Conservation (phyloP, 208 protist genomes). For the Wallacemonas sp. region DNA sequence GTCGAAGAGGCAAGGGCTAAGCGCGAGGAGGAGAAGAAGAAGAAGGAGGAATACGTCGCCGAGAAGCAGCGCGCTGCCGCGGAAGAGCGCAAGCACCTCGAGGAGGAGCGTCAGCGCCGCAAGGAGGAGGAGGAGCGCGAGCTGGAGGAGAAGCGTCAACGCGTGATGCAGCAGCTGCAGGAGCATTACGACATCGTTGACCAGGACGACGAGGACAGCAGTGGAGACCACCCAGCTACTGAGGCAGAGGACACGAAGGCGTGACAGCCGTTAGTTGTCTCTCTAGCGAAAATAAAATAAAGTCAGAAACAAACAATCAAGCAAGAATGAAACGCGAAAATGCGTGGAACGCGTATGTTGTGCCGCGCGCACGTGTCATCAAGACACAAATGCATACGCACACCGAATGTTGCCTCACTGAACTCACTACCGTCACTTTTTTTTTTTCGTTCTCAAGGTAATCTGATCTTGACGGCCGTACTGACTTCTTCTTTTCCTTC, state of each 20-base stretch:
- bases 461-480: too few relatives aligned
- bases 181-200: slow-evolving; percentile 64
- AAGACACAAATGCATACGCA: too few relatives aligned
- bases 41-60: slow-evolving; percentile 34
- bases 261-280: neutral
- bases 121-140: slow-evolving; percentile 50
- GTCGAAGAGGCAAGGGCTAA: slow-evolving; percentile 14
- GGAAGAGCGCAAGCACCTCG: slow-evolving; percentile 37
- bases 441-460: too few relatives aligned
- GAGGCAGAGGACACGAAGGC: slow-evolving; percentile 2
- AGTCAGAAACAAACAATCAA: too few relatives aligned
- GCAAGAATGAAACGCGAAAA: too few relatives aligned
- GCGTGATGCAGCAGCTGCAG: slow-evolving; percentile 51
- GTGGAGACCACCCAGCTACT: neutral
- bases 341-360: too few relatives aligned
- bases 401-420: too few relatives aligned
- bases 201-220: slow-evolving; percentile 26
- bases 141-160: slow-evolving; percentile 49
- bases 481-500: too few relatives aligned
- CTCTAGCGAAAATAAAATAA: neutral
- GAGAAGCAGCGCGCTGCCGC: slow-evolving; percentile 36
- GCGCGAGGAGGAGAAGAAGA: slow-evolving; percentile 14
- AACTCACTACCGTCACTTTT: too few relatives aligned
- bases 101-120: slow-evolving; percentile 40
- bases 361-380: too few relatives aligned